phyloP scores from a whole-genome alignment of 2,329 filamentous ascomycete genomes.

The Exophiala phaeomuriformis region DNA sequence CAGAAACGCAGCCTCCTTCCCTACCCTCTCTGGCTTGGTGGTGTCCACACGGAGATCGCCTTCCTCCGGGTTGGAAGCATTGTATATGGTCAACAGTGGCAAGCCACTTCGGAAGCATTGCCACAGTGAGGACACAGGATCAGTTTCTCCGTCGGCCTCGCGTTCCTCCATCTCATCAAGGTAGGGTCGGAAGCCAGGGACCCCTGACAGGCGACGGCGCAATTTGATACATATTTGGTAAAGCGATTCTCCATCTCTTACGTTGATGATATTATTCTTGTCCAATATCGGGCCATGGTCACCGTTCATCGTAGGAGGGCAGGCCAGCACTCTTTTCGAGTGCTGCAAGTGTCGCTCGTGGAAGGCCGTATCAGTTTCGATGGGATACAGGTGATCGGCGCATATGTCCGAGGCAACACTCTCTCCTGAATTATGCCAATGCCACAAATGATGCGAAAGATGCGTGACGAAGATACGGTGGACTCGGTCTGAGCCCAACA shows the following conservation, averaged over 20 bases:
- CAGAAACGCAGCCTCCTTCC: constrained; percentile 83
- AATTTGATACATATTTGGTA: constrained; percentile 92
- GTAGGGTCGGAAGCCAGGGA: constrained; percentile 73
- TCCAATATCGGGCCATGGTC: constrained; percentile 59
- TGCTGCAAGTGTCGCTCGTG: neutral
- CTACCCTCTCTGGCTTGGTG: constrained; percentile 56
- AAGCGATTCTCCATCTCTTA: constrained; percentile 86
- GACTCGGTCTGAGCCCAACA: neutral
- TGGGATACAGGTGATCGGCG: constrained; percentile 1
- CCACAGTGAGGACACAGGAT: constrained; percentile 89
- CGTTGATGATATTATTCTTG: constrained; percentile 93
- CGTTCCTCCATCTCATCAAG: constrained; percentile 65
- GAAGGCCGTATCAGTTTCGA: neutral
- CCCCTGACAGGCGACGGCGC: constrained; percentile 70
- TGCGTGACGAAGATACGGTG: neutral
- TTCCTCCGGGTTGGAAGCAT: constrained; percentile 65
- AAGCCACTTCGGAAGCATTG: constrained; percentile 73
- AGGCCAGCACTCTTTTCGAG: constrained; percentile 28
- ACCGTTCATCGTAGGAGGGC: constrained; percentile 33
- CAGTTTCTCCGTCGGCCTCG: constrained; percentile 52
- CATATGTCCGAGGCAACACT: constrained; percentile 3
- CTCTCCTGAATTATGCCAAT: neutral
- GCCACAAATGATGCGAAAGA: neutral
- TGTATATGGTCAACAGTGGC: constrained; percentile 83
- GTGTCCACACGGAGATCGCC: constrained; percentile 52